Conservation (phyloP, 345 rosid genomes). For the Eucalyptus pumila region DNA sequence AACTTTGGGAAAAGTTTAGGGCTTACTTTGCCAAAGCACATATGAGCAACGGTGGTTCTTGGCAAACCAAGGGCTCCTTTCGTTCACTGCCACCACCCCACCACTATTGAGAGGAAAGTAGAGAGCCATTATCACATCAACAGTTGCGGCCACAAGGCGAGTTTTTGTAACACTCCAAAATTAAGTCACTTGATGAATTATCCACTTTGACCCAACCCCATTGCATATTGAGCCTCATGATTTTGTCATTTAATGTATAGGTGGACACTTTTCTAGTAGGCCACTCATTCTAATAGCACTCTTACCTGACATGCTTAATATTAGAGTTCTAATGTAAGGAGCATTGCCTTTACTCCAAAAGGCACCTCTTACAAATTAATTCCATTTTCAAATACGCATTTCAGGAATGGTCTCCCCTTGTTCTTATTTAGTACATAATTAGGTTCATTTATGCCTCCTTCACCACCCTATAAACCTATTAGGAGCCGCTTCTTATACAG, state of each 20-base stretch:
- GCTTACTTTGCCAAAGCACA: background rate
- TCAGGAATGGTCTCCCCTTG: too few relatives aligned
- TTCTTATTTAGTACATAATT: too few relatives aligned
- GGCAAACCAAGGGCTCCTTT: background rate
- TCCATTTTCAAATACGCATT: background rate
- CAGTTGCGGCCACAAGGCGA: accelerated
- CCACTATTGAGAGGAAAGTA: background rate
- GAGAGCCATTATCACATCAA: background rate
- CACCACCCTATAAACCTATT: background rate
- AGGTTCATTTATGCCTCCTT: too few relatives aligned
- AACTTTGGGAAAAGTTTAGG: background rate
- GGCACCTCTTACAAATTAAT: background rate
- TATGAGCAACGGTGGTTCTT: background rate
- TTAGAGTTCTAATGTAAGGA: background rate
- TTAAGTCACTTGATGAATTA: background rate
- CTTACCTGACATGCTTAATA: background rate
- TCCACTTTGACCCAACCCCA: accelerated
- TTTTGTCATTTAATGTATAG: background rate
- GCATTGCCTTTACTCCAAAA: accelerated
- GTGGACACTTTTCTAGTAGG: background rate
- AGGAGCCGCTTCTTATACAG: background rate
- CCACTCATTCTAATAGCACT: accelerated
- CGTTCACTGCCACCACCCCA: background rate
- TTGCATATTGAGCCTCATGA: background rate
- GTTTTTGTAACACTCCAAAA: background rate